Base-by-base conservation (phyloP, 2,329 filamentous ascomycete genomes). In the Elsinoe arachidis region DNA sequence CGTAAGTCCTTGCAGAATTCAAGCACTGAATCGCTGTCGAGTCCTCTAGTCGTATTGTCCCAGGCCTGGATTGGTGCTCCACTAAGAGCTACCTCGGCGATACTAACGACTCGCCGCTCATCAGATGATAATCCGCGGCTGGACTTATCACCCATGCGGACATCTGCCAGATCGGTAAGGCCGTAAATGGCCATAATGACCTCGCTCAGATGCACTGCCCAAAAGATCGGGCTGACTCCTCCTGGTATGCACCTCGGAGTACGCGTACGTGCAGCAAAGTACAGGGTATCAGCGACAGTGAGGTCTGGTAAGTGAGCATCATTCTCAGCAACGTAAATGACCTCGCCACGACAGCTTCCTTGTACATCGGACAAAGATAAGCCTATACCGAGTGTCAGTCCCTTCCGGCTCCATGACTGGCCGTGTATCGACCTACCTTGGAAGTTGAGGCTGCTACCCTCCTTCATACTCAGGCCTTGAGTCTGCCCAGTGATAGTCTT, bases 331-430 rank as follows among this genome's bases (percentile, higher is more conserved):
- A 74, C 75, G 66, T 76, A 77, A 5, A 75, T 67, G 4, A 70
- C 69, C 51, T 76, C 74, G 62, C 88, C 87, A 19, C 86, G 83
- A 71, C 90, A 89, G 56, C 79, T 75, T 11, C 80, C 80, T 68
- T 85, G 80, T 84, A 90, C 90, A 67, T 87, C 81, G 65, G 85
- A 72, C 59, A 86, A 78, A 2, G 79, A 73, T 64, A 87, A 76
- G 9, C 54, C 39, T 57, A 2, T 47, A 57, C 11, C 47, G 53
- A 6, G 38, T n/a, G 17, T 57, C 68, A 43, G 17, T 30, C 26
- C 26, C 3, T 30, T 30, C 26, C 26, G 26, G 26, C 26, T 4
- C 26, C 7, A 9, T 30, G 3, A 1, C n/a, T 4, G 11, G 39
- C 39, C 11, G 5, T 11, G 26, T 30, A 30, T 30, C 9, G 39